These are phyloP conservation scores for Cyclocybe cylindracea DNA, from an alignment of 768 basidiomycete genomes.

Conservation along the genomic window DNA sequence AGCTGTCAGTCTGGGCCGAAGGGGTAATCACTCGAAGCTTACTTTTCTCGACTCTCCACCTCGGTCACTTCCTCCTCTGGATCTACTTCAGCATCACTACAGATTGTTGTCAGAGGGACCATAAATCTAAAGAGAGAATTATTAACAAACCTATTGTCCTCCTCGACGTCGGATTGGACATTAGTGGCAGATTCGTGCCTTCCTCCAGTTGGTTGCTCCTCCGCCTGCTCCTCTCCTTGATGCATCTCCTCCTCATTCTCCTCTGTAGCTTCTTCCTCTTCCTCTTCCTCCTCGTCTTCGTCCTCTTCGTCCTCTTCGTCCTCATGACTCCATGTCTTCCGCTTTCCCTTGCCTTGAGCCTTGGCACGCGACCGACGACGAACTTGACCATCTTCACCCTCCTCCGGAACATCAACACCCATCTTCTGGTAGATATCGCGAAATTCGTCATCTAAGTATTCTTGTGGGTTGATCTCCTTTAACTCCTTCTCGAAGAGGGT, in stretches of 20 bases:
- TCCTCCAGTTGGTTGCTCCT: neutral
- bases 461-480: slow-evolving; percentile 33
- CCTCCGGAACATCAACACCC: slow-evolving; percentile 37
- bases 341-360: slow-evolving; percentile 3
- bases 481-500: slow-evolving; percentile 46
- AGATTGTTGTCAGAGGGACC: neutral
- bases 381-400: slow-evolving; percentile 14
- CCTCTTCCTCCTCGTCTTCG: slow-evolving; percentile 13
- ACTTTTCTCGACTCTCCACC: slow-evolving; percentile 7
- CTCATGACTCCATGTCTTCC: too few species aligned
- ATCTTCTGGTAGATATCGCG: slow-evolving; percentile 42
- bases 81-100: slow-evolving; percentile 8
- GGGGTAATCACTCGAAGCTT: neutral
- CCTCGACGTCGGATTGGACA: neutral
- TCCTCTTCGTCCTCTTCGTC: slow-evolving; percentile 9
- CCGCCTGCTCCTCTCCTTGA: slow-evolving; percentile 10
- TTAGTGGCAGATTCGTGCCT: neutral
- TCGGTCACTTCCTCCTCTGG: slow-evolving; percentile 1
- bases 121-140: neutral
- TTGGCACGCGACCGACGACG: slow-evolving; percentile 14
- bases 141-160: neutral
- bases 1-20: neutral
- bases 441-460: slow-evolving; percentile 43
- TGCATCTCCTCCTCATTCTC: slow-evolving; percentile 9
- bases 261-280: slow-evolving; percentile 12